Percentiles rank a stretch among this genome's conserved stretches.
Evolutionary conservation across 345 rosid species (phyloP).

Genomic region (Barbarea vulgaris): DNA sequence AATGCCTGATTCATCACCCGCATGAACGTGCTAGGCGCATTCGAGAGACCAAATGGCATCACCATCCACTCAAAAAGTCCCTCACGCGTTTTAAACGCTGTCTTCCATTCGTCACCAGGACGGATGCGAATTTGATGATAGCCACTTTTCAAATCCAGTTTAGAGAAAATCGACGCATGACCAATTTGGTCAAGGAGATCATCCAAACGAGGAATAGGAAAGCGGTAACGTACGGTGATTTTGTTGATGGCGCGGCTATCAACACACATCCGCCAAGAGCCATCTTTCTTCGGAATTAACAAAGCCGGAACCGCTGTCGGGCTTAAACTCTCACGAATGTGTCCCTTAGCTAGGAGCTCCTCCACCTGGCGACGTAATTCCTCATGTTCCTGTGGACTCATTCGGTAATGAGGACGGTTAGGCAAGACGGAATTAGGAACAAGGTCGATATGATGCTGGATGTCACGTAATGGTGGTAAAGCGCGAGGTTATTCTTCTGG

Average conservation of each 20-base stretch:
- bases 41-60: neutral
- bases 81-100: neutral
- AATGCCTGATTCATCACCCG: neutral
- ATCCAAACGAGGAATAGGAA: neutral
- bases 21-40: neutral
- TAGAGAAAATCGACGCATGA: rapidly evolving
- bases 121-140: neutral
- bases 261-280: neutral
- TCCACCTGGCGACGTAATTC: neutral
- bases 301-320: neutral
- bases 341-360: neutral
- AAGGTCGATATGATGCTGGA: too few species aligned
- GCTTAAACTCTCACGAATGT: neutral
- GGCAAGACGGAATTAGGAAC: neutral
- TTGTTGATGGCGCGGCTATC: neutral
- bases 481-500: too few species aligned
- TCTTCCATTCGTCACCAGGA: neutral
- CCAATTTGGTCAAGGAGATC: neutral
- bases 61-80: neutral
- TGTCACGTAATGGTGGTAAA: too few species aligned
- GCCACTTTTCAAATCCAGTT: neutral
- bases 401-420: neutral
- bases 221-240: neutral
- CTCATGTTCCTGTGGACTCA: neutral
- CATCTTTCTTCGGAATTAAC: neutral